A percentile compares a stretch with the other conserved stretches of the same genome.
Evolutionary conservation across 352 stramenopile species (phyloP).

Genomic region (Phytophthora sp.): DNA sequence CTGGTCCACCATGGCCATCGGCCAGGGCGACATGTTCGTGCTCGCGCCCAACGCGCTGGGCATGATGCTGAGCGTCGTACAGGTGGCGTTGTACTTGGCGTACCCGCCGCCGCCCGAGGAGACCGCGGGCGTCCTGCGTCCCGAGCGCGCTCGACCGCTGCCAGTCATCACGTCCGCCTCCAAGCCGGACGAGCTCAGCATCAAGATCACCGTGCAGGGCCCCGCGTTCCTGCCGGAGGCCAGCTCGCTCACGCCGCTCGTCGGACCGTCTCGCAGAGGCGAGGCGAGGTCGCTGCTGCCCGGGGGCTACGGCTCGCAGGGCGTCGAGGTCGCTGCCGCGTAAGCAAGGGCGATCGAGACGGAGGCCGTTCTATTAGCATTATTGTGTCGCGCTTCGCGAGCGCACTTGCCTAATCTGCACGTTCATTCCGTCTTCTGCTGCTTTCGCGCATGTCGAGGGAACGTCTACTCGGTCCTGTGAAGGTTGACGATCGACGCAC

Average conservation of each 20-base stretch:
- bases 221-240: constrained; percentile 7
- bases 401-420: no score
- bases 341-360: neutral
- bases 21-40: constrained; percentile 36
- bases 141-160: constrained; percentile 3
- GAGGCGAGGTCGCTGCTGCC: constrained; percentile 6
- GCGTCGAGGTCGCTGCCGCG: constrained; percentile 7
- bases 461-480: no score
- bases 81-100: constrained; percentile 41
- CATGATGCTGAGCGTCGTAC: constrained; percentile 29
- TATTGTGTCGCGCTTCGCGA: no score
- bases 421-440: constrained; percentile 1
- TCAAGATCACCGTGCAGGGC: constrained; percentile 6
- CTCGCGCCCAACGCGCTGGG: constrained; percentile 35
- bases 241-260: constrained; percentile 13
- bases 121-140: neutral
- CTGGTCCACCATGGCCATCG: constrained; percentile 25
- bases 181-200: constrained; percentile 11
- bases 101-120: constrained; percentile 22
- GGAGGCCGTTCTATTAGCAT: no score
- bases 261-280: neutral
- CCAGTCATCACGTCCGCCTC: constrained; percentile 9
- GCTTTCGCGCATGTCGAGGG: no score
- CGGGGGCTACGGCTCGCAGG: constrained; percentile 3
- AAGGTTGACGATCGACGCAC: no score